A percentile compares a stretch with the other conserved stretches of the same genome.
These are phyloP conservation scores for Hyaloscypha hepaticicola DNA, from an alignment of 495 filamentous ascomycete species.

Conservation along the genomic window DNA sequence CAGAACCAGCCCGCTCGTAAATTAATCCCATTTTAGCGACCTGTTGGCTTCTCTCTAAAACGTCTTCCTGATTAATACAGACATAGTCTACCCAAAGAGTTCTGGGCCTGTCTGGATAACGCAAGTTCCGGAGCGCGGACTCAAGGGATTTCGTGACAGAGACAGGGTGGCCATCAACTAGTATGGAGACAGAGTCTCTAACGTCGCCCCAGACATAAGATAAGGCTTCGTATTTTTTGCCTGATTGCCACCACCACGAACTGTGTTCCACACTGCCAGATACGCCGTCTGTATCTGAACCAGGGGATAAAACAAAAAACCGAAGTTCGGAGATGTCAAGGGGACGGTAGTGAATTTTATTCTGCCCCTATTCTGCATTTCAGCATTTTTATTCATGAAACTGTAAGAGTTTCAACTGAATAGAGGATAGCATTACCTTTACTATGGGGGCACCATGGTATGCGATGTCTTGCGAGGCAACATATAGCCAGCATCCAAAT, in stretches of 20 bases:
- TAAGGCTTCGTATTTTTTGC: neutral
- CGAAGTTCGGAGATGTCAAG: too few species aligned
- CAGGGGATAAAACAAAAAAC: too few species aligned
- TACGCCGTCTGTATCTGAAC: too few species aligned
- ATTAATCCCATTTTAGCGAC: slow-evolving; percentile 17
- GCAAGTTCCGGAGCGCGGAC: slow-evolving; percentile 25
- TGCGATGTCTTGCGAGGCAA: too few species aligned
- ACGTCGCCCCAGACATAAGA: slow-evolving; percentile 6
- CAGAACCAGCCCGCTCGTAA: slow-evolving; percentile 3
- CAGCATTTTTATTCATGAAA: too few species aligned
- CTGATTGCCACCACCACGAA: neutral
- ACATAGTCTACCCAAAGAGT: slow-evolving; percentile 20
- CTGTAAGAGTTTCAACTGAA: too few species aligned
- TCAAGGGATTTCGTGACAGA: slow-evolving; percentile 2
- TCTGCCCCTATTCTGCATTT: too few species aligned
- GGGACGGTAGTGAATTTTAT: too few species aligned
- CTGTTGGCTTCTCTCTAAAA: slow-evolving; percentile 15
- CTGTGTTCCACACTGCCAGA: neutral
- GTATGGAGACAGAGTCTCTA: neutral
- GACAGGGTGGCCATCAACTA: slow-evolving; percentile 1
- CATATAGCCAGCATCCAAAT: too few species aligned
- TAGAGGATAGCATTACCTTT: too few species aligned
- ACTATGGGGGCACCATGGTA: too few species aligned
- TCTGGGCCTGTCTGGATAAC: slow-evolving; percentile 18
- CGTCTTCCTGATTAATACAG: slow-evolving; percentile 20